Percentiles rank a stretch among this genome's conserved stretches.
Evolutionary conservation across 1,284 basidiomycete species (phyloP).

Genomic region (Ceratorhiza oryzae-sativae): DNA sequence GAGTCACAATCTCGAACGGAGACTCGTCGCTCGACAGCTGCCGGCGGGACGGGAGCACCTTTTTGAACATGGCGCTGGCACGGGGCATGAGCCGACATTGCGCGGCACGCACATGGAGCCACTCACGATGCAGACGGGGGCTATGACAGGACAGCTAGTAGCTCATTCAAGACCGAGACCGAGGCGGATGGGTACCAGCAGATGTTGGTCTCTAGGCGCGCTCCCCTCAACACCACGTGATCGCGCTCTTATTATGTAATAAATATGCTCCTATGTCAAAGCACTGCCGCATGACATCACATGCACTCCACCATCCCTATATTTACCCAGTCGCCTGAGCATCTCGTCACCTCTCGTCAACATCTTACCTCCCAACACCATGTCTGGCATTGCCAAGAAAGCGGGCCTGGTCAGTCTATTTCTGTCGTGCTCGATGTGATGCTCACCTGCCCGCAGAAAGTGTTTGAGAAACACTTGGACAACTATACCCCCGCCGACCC

Average conservation of each 20-base stretch:
- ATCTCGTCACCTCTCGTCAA: constrained; percentile 5
- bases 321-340: not conserved
- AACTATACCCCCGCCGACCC: constrained; percentile 78
- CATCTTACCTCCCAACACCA: not conserved
- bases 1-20: constrained; percentile 34
- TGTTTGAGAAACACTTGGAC: constrained; percentile 69
- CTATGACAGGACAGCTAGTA: too few species aligned
- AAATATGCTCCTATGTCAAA: not conserved
- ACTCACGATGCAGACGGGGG: too few species aligned
- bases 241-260: constrained; percentile 2
- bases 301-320: constrained; percentile 13
- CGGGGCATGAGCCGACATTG: too few species aligned
- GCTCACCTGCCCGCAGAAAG: constrained; percentile 45
- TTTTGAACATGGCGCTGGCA: constrained; percentile 27
- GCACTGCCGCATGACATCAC: constrained; percentile 10
- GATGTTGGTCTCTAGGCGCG: constrained; percentile 22
- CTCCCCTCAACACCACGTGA: constrained; percentile 36
- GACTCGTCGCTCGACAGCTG: constrained; percentile 10
- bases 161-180: constrained; percentile 21
- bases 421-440: not conserved
- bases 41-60: constrained; percentile 34
- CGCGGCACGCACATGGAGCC: too few species aligned
- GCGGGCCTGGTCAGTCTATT: constrained; percentile 41
- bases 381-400: constrained; percentile 42
- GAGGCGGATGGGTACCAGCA: not conserved